Evolutionary conservation across 345 rosid species (phyloP), one percentile per base, ranked within the genome.

Genomic region (Chamaenerion angustifolium): DNA sequence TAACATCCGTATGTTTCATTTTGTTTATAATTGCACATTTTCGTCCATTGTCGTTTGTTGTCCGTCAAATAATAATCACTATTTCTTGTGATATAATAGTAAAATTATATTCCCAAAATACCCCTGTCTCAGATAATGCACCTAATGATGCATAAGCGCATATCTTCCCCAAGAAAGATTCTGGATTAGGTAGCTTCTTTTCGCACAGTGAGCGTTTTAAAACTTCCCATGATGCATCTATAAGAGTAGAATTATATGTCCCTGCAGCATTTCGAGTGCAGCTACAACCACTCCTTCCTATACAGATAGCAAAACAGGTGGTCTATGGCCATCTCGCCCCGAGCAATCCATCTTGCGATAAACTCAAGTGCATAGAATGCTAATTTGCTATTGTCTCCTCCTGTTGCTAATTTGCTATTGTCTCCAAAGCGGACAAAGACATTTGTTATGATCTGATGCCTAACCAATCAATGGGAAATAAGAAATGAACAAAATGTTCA

Each of bases 381-480:
- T 61, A 92, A 63, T 52, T 77, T 79, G 78, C 84, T 71, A 63
- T 92, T 87, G 64, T 88, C 95, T 42, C 60, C 77, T 63, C 72
- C 73, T 62, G 70, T 65, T 41, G 95, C 85, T 61, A 92, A 63
- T 52, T 77, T 79, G 78, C 84, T 71, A 63, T 92, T 87, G 64
- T 88, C 95, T 42, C 98, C 98, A 92, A 59, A 65, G 49, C 55
- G 98, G 98, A 65, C 76, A 71, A 37, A 92, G 76, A 48, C 95
- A 82, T 69, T 75, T 92, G 70, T 84, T 92, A 61, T 80, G 80
- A 65, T 82, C 96, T 60, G 65, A 74, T 62, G 73, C 68, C 96
- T 92, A 71, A 47, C 9, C 64, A 65, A 44, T 62, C 19, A 43
- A 63, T n/a, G n/a, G 37, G 37, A 3, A 31, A 31, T 1, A 8